These are phyloP conservation scores for Elsinoe arachidis DNA, from an alignment of 2,329 filamentous ascomycete genomes.

Conservation along the genomic window DNA sequence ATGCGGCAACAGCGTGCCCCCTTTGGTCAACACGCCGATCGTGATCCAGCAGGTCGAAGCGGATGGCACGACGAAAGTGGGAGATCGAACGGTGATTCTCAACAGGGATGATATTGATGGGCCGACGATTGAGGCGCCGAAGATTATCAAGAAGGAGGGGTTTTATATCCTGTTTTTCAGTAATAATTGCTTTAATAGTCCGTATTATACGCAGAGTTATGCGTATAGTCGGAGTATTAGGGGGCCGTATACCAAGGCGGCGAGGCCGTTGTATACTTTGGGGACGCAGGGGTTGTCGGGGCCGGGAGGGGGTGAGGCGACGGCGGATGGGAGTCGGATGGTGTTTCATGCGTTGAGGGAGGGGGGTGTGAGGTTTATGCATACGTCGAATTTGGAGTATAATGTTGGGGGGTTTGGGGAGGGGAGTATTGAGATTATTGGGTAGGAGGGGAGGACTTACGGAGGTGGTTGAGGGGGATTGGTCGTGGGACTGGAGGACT, in stretches of 20 bases:
- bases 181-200: constrained; percentile 17
- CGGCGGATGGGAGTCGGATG: constrained; percentile 17
- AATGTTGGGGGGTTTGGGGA: background rate
- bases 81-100: constrained; percentile 18
- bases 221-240: constrained; percentile 15
- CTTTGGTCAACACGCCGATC: constrained; percentile 19
- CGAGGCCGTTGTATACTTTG: constrained; percentile 19
- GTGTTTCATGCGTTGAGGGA: constrained; percentile 18
- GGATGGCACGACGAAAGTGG: constrained; percentile 22
- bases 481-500: background rate
- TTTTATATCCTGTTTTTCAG: constrained; percentile 19
- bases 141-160: constrained; percentile 20
- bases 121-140: constrained; percentile 27
- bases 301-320: constrained; percentile 19
- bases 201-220: constrained; percentile 18
- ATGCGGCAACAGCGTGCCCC: constrained; percentile 16
- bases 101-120: constrained; percentile 23
- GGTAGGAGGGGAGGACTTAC: background rate
- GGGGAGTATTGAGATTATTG: background rate
- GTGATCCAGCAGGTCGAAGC: constrained; percentile 17
- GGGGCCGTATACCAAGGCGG: constrained; percentile 16
- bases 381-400: constrained; percentile 14
- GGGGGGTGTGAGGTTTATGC: constrained; percentile 16
- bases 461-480: background rate
- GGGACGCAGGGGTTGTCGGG: constrained; percentile 17